Evolutionary conservation across 805 yeast species (phyloP).

Genomic region (Candida koratica): DNA sequence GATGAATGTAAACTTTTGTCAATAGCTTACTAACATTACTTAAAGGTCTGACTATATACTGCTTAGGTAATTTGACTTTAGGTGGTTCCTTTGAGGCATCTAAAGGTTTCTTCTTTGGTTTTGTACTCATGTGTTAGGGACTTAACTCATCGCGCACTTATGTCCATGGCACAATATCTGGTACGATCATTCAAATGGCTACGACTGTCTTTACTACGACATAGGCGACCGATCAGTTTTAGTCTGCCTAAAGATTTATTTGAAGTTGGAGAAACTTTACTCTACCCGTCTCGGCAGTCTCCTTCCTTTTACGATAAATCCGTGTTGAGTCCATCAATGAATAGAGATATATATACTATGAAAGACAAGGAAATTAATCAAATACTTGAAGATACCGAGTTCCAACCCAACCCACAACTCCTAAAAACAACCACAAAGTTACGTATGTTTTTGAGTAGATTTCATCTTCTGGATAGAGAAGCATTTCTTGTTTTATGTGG

Average conservation of each 20-base stretch:
- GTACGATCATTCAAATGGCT: no score
- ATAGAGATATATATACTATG: slow-evolving; percentile 2
- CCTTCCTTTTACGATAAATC: slow-evolving; percentile 18
- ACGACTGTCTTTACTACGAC: no score
- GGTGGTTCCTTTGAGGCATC: slow-evolving; percentile 3
- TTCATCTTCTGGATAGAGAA: slow-evolving; percentile 21
- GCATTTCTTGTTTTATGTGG: slow-evolving; percentile 28
- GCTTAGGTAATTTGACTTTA: slow-evolving; percentile 38
- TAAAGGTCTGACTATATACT: slow-evolving; percentile 38
- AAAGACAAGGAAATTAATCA: slow-evolving; percentile 5
- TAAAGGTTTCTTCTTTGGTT: slow-evolving; percentile 7
- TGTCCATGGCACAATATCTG: no score
- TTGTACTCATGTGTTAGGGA: slow-evolving; percentile 14
- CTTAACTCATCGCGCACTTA: slow-evolving; percentile 10
- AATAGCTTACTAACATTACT: slow-evolving; percentile 23
- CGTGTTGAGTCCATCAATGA: not conserved
- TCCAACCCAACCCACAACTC: slow-evolving; percentile 2
- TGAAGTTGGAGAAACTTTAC: slow-evolving; percentile 1
- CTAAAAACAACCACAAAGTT: not conserved
- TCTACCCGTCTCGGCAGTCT: slow-evolving; percentile 1
- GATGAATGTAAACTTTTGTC: slow-evolving; percentile 39
- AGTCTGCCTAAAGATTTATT: slow-evolving; percentile 8
- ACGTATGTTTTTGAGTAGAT: slow-evolving; percentile 1
- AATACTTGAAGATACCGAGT: slow-evolving; percentile 10
- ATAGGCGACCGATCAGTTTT: not conserved